These are phyloP conservation scores for Jatropha multifida DNA, from an alignment of 441 rosid species.

Conservation along the genomic window DNA sequence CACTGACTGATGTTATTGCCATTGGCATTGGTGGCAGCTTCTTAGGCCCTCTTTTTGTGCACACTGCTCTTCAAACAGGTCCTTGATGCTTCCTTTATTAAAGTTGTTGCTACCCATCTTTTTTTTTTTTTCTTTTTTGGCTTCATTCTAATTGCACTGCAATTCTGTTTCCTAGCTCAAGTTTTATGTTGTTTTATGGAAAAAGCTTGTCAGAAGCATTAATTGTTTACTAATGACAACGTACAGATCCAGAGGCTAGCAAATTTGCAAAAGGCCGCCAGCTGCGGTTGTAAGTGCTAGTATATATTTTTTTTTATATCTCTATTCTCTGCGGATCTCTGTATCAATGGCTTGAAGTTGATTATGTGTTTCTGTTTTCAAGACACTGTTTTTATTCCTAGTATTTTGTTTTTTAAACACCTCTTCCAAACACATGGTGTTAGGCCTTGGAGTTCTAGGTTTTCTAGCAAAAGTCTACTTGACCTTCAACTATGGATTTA, in stretches of 20 bases:
- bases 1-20: constrained; percentile 80
- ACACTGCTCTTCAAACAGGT: constrained; percentile 97
- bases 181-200: constrained; percentile 22
- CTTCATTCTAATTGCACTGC: not conserved
- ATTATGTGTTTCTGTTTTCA: not conserved
- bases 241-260: constrained; percentile 75
- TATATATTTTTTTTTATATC: not conserved
- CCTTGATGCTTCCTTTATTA: constrained; percentile 13
- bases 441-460: not conserved
- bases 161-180: constrained; percentile 12
- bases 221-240: constrained; percentile 26
- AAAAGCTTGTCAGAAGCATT: constrained; percentile 8
- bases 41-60: constrained; percentile 92
- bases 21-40: constrained; percentile 98
- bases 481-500: not conserved
- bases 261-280: constrained; percentile 77
- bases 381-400: not conserved
- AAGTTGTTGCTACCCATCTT: constrained; percentile 10
- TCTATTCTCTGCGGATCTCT: not conserved
- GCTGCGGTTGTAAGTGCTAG: constrained; percentile 72
- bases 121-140: not conserved
- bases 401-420: not conserved
- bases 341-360: not conserved
- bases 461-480: not conserved
- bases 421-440: not conserved